phyloP scores from a whole-genome alignment of 495 filamentous ascomycete species.

The Penicillium odoratum region DNA sequence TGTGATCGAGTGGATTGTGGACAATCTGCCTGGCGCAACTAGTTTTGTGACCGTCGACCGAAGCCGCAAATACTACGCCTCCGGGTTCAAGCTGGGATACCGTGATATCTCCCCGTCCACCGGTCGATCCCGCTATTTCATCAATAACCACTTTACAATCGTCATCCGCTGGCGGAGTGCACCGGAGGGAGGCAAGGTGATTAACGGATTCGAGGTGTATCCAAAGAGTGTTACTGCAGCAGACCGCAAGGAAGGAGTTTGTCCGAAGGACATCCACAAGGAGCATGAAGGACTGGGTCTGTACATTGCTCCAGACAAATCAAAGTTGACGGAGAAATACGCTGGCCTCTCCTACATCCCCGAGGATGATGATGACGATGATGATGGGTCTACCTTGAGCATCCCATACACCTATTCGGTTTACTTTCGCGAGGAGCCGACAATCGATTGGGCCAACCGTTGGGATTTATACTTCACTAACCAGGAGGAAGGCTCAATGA shows the following conservation, averaged over 20 bases:
- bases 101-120: conserved; percentile 62
- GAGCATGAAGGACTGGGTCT: conserved; percentile 66
- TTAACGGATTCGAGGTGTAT: conserved; percentile 93
- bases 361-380: conserved; percentile 53
- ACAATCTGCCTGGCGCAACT: conserved; percentile 91
- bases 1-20: conserved; percentile 93
- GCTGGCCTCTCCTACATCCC: conserved; percentile 60
- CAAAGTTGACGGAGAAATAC: conserved; percentile 56
- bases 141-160: conserved; percentile 92
- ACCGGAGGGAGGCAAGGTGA: conserved; percentile 74
- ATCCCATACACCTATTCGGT: conserved; percentile 93
- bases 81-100: conserved; percentile 92
- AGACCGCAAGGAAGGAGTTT: conserved; percentile 60
- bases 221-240: conserved; percentile 75
- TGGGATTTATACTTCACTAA: conserved; percentile 96
- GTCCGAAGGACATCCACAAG: conserved; percentile 65
- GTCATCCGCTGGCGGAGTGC: conserved; percentile 81
- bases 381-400: conserved; percentile 69
- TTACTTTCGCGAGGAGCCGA: conserved; percentile 83
- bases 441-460: conserved; percentile 79
- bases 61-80: conserved; percentile 85
- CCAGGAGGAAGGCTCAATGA: conserved; percentile 78
- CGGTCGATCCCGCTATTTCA: conserved; percentile 67
- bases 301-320: conserved; percentile 62
- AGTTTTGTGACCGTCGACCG: conserved; percentile 91